Evolutionary conservation across 768 basidiomycete genomes (phyloP).

Genomic region (Mycena alexandri): DNA sequence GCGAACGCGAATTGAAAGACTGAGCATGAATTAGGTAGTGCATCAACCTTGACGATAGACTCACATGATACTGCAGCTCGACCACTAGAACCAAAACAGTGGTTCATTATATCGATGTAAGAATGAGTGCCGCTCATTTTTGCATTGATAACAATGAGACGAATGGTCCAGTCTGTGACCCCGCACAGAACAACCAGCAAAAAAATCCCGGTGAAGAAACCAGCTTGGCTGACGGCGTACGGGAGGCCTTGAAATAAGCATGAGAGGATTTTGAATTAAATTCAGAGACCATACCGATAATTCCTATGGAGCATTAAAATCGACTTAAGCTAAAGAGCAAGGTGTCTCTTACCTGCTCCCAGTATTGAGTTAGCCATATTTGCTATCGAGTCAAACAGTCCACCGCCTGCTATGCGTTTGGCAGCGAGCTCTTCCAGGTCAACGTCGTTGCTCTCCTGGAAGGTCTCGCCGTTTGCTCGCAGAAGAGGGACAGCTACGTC

Average conservation of each 20-base stretch:
- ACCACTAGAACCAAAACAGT: conserved; percentile 92
- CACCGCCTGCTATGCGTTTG: conserved; percentile 77
- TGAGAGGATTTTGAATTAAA: neutral
- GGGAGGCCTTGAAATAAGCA: conserved; percentile 76
- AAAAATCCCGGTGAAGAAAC: conserved; percentile 89
- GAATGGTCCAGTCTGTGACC: conserved; percentile 98
- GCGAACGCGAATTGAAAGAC: conserved; percentile 98
- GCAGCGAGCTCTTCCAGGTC: conserved; percentile 81
- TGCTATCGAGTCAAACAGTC: conserved; percentile 82
- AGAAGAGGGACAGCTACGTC: conserved; percentile 69
- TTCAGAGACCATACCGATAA: conserved; percentile 17
- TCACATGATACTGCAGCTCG: conserved; percentile 91
- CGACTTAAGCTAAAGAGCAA: conserved; percentile 13
- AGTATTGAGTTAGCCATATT: conserved; percentile 98
- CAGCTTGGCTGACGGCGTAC: conserved; percentile 94
- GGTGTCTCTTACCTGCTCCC: conserved; percentile 76
- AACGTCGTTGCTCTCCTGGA: conserved; percentile 53
- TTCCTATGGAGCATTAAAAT: neutral
- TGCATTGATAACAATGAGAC: conserved; percentile 94
- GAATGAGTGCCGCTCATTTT: conserved; percentile 94
- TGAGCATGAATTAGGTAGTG: conserved; percentile 14
- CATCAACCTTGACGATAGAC: conserved; percentile 39
- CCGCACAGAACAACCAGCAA: conserved; percentile 83
- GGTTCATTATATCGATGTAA: conserved; percentile 95
- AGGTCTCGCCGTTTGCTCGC: conserved; percentile 47